Conservation (phyloP, 179 eudicot species). For the Nepenthes alata region DNA sequence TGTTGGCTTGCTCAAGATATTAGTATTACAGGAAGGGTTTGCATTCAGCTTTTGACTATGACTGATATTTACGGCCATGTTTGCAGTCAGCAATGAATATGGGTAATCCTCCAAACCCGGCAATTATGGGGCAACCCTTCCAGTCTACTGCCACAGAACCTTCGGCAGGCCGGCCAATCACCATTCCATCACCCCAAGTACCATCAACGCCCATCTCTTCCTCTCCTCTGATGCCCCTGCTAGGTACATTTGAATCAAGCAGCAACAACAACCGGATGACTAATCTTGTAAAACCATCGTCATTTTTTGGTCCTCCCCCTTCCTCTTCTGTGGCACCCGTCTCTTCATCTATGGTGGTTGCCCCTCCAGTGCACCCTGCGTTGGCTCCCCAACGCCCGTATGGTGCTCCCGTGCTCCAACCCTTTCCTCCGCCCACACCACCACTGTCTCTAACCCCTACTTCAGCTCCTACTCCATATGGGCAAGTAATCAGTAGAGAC, state of each 20-base stretch:
- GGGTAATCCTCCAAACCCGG: conserved; percentile 31
- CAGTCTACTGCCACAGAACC: conserved; percentile 24
- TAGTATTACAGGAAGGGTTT: background rate
- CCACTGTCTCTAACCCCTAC: conserved; percentile 68
- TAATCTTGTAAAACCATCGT: conserved; percentile 64
- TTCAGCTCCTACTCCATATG: conserved; percentile 29
- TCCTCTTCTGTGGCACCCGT: conserved; percentile 23
- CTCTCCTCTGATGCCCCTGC: conserved; percentile 34
- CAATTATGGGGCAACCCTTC: conserved; percentile 28
- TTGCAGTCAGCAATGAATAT: conserved; percentile 58
- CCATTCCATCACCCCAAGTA: conserved; percentile 26
- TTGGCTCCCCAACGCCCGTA: conserved; percentile 42
- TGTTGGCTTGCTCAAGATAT: background rate
- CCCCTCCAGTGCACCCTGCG: conserved; percentile 54
- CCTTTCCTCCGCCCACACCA: conserved; percentile 90
- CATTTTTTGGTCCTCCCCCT: conserved; percentile 45
- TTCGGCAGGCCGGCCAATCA: conserved; percentile 25
- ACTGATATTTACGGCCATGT: conserved; percentile 9
- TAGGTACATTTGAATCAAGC: conserved; percentile 30
- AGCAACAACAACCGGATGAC: conserved; percentile 24
- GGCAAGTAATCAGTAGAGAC: conserved; percentile 47
- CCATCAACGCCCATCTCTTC: conserved; percentile 32
- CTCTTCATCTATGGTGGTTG: conserved; percentile 39
- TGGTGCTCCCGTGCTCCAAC: conserved; percentile 80
- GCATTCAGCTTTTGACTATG: background rate